A percentile compares a stretch with the other conserved stretches of the same genome.
Evolutionary conservation across 176 grass and related monocot species (phyloP).

Genomic region (Cocos nucifera): DNA sequence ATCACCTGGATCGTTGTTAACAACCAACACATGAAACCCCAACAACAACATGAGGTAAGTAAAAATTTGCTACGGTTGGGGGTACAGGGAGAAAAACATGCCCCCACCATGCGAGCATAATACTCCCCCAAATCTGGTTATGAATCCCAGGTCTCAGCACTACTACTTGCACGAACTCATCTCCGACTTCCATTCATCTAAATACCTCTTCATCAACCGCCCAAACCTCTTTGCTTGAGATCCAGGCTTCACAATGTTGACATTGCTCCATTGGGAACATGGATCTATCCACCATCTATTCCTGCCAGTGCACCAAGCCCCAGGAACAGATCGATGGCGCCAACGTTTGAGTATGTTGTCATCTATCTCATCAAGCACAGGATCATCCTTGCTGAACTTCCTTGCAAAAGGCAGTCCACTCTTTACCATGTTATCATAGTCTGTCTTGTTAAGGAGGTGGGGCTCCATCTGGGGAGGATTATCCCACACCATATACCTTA

Average conservation of each 20-base stretch:
- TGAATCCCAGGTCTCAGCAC: too few species aligned
- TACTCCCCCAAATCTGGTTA: too few species aligned
- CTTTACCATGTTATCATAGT: constrained; percentile 28
- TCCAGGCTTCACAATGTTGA: neutral
- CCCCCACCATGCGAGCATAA: too few species aligned
- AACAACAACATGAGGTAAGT: too few species aligned
- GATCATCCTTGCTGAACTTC: constrained; percentile 29
- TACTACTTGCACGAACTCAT: too few species aligned
- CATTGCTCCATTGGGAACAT: constrained; percentile 31
- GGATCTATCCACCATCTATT: constrained; percentile 11
- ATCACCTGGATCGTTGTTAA: too few species aligned
- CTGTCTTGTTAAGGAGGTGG: constrained; percentile 5
- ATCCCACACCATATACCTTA: constrained; percentile 19
- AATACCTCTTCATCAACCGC: too few species aligned
- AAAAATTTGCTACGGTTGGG: too few species aligned
- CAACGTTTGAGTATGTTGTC: constrained; percentile 30
- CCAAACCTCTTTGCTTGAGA: constrained; percentile 1
- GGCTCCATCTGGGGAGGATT: neutral
- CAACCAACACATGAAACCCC: too few species aligned
- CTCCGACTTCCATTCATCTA: too few species aligned
- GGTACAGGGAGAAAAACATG: too few species aligned
- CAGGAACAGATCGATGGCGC: constrained; percentile 29
- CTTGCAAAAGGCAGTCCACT: constrained; percentile 44
- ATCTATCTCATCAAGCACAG: constrained; percentile 48
- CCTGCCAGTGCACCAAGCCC: constrained; percentile 33